Evolutionary conservation across 2,329 filamentous ascomycete species (phyloP), one percentile per base, ranked within the genome.

Genomic region (Cercospora sp.): DNA sequence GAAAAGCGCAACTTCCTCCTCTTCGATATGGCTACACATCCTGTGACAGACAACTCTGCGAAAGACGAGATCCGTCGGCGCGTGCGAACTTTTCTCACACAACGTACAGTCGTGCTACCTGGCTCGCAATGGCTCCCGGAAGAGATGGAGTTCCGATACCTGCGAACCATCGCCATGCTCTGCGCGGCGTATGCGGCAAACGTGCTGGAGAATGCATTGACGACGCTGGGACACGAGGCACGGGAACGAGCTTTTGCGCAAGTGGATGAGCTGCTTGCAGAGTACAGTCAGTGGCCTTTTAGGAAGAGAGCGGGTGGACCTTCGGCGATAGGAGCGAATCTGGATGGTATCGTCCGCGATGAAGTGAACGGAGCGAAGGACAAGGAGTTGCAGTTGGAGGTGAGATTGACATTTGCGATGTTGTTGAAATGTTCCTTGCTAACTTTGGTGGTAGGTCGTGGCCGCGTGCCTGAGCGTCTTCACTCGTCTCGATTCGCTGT

Each of bases 1-100:
- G 95, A 99, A 82, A 99, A 99, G 86, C 93, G 93, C 82, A 99
- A 99, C 85, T 99, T 99, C 84, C 88, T 99, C 72, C 91, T 99
- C 72, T 99, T 99, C 85, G 95, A 99, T 83, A 99, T 99, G 95
- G 95, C 95, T 67, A 99, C 95, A 72, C 95, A 99, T 80, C 95
- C 95, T 51, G 94, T 99, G 67, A 94, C 93, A 72, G 95, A 99
- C 77, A 91, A 93, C 73, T 94, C 93, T 77, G 95, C 95, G 77
- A 99, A 99, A 84, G 95, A 98, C 78, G 95, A 99, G 83, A 95
- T 99, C 77, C 89, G 95, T 76, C 89, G 92, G 78, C 91, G 95
- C 75, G 94, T 98, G 73, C 90, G 94, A 78, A 97, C 92, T 79
- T 89, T 98, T 69, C 89, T 97, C 73, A 97, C 93, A 69, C 93